A percentile compares a stretch with the other conserved stretches of the same genome.
Evolutionary conservation across 768 basidiomycete species (phyloP).

Genomic region (Auriscalpium microsporum): DNA sequence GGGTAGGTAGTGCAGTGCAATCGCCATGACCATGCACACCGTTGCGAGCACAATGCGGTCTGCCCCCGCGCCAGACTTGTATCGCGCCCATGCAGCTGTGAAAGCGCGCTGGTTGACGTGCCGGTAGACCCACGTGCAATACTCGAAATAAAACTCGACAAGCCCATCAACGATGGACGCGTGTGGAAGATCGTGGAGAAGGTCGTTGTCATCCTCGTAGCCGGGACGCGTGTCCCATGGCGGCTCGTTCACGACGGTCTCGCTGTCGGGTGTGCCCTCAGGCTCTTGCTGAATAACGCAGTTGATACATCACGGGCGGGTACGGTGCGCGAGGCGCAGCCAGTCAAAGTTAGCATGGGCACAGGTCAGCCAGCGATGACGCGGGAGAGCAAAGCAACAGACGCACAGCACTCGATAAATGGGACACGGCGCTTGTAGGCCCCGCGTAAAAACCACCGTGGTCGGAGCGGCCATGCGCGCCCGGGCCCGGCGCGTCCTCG

Average conservation of each 20-base stretch:
- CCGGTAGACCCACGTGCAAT: slow-evolving; percentile 83
- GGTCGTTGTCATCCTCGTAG: slow-evolving; percentile 63
- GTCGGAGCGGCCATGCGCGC: slow-evolving; percentile 57
- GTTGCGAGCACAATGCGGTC: slow-evolving; percentile 67
- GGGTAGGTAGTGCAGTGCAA: slow-evolving; percentile 67
- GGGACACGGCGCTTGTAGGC: slow-evolving; percentile 67
- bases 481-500: slow-evolving; percentile 45
- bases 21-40: slow-evolving; percentile 66
- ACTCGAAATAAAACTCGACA: slow-evolving; percentile 72
- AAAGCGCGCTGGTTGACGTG: slow-evolving; percentile 64
- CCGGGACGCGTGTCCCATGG: slow-evolving; percentile 36
- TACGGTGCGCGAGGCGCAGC: too few species aligned
- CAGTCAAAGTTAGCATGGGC: slow-evolving; percentile 22
- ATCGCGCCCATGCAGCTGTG: slow-evolving; percentile 58
- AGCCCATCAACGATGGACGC: slow-evolving; percentile 65
- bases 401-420: slow-evolving; percentile 49
- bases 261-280: not conserved
- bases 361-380: slow-evolving; percentile 30
- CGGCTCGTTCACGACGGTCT: slow-evolving; percentile 5
- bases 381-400: slow-evolving; percentile 15
- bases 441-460: slow-evolving; percentile 70
- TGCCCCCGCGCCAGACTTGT: slow-evolving; percentile 55
- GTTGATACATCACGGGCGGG: too few species aligned
- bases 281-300: not conserved
- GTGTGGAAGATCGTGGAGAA: slow-evolving; percentile 56